Base-by-base conservation (phyloP, 148 eudicot species). In the Drosera capensis region DNA sequence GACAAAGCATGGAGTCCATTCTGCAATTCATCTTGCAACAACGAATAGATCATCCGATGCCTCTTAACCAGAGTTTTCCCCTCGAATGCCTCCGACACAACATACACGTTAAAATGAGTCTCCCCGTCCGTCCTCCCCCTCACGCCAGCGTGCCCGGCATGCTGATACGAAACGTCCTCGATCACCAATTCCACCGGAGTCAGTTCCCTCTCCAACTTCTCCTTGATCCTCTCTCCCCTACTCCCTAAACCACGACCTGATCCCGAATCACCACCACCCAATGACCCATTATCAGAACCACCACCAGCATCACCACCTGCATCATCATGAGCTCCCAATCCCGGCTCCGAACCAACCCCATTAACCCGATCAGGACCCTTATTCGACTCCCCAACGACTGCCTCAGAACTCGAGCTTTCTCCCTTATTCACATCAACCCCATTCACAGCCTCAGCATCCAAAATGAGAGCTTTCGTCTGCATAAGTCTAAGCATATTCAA, bases 11-110 rank as follows among this genome's bases (percentile, higher is more conserved):
- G 96, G 30, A 86, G 49, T 39, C 96, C 96, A 56, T 64, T 70
- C 60, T 82, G 69, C 75, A 86, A 63, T 54, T 86, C 96, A 58
- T 82, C 85, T 62, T 82, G 77, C 67, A 87, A 57, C 60, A 87
- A 59, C 23, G 50, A 66, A 63, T 87, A 82, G 21, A 87, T 64
- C 59, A 79, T 62, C 54, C 96, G 71, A 58, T 87, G 96, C 68
- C 96, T 79, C 72, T 87, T 82, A 19, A 82, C 86, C 78, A 77
- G 49, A 51, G 86, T 87, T 60, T 87, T 82, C 19, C 94, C 90
- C 49, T 73, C 78, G 64, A 87, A 87, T 43, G 79, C 90, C 23
- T 64, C 45, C 0, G 90, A 76, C 41, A 87, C 82, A 40, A 87
- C 64, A 55, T 57, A 74, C 40, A 87, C 57, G 62, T 82, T 82